A percentile compares a stretch with the other conserved stretches of the same genome.
Evolutionary conservation across 352 stramenopile species (phyloP).

Genomic region (Phytophthora constricta): DNA sequence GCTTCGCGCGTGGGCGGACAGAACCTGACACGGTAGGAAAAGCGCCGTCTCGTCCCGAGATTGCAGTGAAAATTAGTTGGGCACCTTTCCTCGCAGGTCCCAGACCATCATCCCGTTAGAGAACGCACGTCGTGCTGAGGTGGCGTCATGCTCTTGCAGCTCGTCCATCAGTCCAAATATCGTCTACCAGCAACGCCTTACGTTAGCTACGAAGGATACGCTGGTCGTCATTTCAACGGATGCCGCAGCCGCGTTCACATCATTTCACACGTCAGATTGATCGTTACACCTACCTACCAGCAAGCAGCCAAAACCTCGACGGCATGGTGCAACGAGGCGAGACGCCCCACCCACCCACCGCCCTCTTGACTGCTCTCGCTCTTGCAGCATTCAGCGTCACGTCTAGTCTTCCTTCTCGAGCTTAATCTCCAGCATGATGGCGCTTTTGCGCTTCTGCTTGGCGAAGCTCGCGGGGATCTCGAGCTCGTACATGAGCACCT

Average conservation of each 20-base stretch:
- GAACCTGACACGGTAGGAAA: slow-evolving; percentile 1
- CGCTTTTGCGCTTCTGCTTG: slow-evolving; percentile 75
- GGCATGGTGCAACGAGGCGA: too few relatives aligned
- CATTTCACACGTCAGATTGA: too few relatives aligned
- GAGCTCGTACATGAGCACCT: slow-evolving; percentile 76
- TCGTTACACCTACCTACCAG: too few relatives aligned
- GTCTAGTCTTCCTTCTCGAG: slow-evolving; percentile 62
- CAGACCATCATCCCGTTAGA: slow-evolving; percentile 15
- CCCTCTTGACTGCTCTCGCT: too few relatives aligned
- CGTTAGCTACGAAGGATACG: too few relatives aligned
- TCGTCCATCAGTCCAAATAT: too few relatives aligned
- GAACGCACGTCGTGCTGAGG: neutral
- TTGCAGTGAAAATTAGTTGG: neutral
- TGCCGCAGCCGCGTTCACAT: too few relatives aligned
- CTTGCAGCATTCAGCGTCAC: slow-evolving; percentile 18
- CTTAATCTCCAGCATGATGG: slow-evolving; percentile 78
- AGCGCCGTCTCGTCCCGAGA: neutral
- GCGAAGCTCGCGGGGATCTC: slow-evolving; percentile 54
- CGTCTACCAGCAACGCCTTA: too few relatives aligned
- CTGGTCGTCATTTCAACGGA: too few relatives aligned
- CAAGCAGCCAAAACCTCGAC: too few relatives aligned
- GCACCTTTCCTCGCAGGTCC: slow-evolving; percentile 3
- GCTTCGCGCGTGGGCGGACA: slow-evolving; percentile 18
- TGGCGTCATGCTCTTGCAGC: too few relatives aligned
- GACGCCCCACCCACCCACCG: too few relatives aligned